Evolutionary conservation across 2,329 filamentous ascomycete species (phyloP), one percentile per base, ranked within the genome.

Genomic region (Fonsecaea erecta): DNA sequence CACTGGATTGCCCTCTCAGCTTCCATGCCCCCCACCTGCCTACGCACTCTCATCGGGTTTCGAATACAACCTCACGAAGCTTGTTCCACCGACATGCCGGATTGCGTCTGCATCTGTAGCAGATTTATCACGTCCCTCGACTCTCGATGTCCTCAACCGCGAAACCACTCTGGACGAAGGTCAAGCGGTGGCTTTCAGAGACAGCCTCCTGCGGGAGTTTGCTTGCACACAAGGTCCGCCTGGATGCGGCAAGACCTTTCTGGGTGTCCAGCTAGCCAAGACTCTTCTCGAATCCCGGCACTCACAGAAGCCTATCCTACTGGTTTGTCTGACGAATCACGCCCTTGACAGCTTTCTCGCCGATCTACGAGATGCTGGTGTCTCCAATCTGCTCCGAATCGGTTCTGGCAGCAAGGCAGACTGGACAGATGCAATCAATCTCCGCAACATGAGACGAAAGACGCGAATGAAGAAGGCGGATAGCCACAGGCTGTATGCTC

Each of bases 201-300:
- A 81, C 18, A 81, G 85, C 2, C 74, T 91, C 0, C 80, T 77
- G 0, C 79, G 81, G 0, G 80, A 81, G 35, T 74, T 90, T 8
- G 83, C 86, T 1, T 77, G 90, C 3, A 88, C 90, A 11, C 88
- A 91, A 76, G 89, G 89, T 0, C 89, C 89, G 0, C 89, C 89
- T 0, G 89, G 89, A 0, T 91, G 89, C 0, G 89, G 89, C 0
- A 91, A 91, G 72, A 84, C 81, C 3, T 90, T 83, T 68, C 80
- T 83, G 0, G 88, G 88, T 2, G 80, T 86, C 1, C 80, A 83
- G 51, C 73, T 90, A 28, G 62, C 68, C 3, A 63, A 68, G 46
- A 69, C 71, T 3, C 65, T 76, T 34, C 62, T 76, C 5, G 68
- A 64, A 1, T 73, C 73, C 1, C 65, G 70, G n/a, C 30, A 37